Base-by-base conservation (phyloP, 768 basidiomycete species). In the Lyophyllum decastes region DNA sequence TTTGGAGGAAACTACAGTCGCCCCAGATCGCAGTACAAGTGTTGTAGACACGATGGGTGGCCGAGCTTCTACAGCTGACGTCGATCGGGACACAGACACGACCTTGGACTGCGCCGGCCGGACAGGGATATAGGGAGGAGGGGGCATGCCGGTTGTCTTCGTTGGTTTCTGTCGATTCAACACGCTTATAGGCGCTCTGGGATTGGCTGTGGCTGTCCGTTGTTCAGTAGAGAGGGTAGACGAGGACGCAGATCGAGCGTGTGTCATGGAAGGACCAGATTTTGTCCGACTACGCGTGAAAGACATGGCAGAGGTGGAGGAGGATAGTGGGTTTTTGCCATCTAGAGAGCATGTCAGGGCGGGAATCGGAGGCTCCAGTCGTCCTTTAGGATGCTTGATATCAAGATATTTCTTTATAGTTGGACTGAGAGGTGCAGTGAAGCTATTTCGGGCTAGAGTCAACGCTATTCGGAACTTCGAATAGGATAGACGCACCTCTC, bases 321-420 rank as follows among this genome's bases (percentile, higher is more conserved):
- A 59, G 57, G 63, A 68, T 17, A 63, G 47, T 25, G 50, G 57
- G 14, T 35, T 55, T 40, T 59, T 63, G 12, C 55, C 49, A 34
- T 55, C 52, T 53, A 61, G 51, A 58, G 51, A 61, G 60, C 49
- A 51, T 38, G 45, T 43, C 44, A 58, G 24, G 25, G 58, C 33
- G 21, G 58, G 55, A 49, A 68, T 52, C 41, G 54, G 54, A 41
- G 68, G 59, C 27, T 63, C 62, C 33, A 65, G 62, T 49, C 64
- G 38, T 10, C 26, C 38, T 25, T 55, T 53, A 9, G 51, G 16
- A 25, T 67, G 22, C 52, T 75, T 75, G 54, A 83, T 79, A 57
- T 87, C 85, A 2, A 94, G 80, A 66, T 91, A 91, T 71, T 89
- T 92, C 64, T 83, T 87, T 38, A 85, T 85, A 2, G 84, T 87